Evolutionary conservation across 441 rosid species (phyloP), one percentile per base, ranked within the genome.

Genomic region (Eutrema salsugineum): DNA sequence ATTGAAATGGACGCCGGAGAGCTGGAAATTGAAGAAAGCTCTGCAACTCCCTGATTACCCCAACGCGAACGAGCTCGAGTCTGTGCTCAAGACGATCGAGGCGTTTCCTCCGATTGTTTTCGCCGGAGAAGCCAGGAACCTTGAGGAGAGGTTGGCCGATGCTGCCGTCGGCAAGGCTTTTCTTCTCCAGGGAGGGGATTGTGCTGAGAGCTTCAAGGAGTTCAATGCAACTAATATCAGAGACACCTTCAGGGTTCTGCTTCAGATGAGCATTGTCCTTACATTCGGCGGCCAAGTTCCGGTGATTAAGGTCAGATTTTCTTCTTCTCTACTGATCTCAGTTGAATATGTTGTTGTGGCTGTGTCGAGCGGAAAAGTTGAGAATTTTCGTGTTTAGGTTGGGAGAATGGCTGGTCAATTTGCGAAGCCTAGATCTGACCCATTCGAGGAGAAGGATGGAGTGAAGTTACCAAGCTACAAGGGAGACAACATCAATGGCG

Each of bases 341-440:
- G 5, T 6, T 19, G 11, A 35, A 11, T 15, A 9, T 19, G n/a
- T 22, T 22, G 42, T 38, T 22, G 49, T 30, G 32, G 7, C 5
- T 33, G 1, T 11, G n/a, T n/a, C 0, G 10, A 38, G 36, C 2
- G 3, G 53, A 20, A n/a, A 14, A 10, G n/a, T 19, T 69, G 56
- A 68, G 16, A 20, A 12, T 5, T 8, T 24, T 1, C 5, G 2
- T 11, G 1, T 48, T 59, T 3, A 92, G 98, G 98, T 92, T 72
- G 97, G 97, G 67, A 91, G 97, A 82, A 91, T 91, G 97, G 97
- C 97, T 5, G 97, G 97, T 62, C 97, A 91, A 76, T 91, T 91
- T 68, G 94, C 97, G 1, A 91, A 91, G 80, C 97, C 97, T 4
- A 86, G 97, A 78, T 82, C 88, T 27, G 88, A 79, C 24, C 69